Conservation (phyloP, 306 rosid species). For the Quercus cerris region DNA sequence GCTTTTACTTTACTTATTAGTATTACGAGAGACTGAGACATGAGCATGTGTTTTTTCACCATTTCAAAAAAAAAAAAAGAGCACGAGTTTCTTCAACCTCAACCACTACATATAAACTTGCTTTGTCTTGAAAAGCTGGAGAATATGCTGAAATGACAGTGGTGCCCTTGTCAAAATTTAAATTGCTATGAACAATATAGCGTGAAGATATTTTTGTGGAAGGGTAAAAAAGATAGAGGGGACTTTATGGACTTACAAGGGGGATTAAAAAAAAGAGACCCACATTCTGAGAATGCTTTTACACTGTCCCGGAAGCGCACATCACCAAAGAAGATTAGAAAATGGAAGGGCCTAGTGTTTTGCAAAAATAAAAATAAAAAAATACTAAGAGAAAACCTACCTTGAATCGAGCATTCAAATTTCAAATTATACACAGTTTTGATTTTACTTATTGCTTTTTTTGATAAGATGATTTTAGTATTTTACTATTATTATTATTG, state of each 20-base stretch:
- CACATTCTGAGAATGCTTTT: background rate
- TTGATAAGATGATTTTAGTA: no score
- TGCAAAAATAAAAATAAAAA: background rate
- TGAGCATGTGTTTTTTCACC: no score
- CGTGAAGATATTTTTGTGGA: background rate
- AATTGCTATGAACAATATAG: background rate
- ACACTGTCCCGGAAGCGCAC: background rate
- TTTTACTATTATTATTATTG: background rate
- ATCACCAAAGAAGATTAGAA: background rate
- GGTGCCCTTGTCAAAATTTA: background rate
- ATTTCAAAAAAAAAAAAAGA: background rate
- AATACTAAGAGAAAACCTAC: no score
- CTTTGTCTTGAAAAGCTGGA: background rate
- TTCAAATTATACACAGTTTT: background rate
- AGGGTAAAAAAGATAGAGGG: no score
- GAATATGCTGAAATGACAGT: background rate
- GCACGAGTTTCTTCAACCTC: background rate
- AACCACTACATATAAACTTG: background rate
- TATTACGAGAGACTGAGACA: no score
- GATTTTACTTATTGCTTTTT: background rate
- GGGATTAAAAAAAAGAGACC: no score
- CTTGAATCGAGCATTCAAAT: background rate
- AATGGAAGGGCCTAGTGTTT: background rate
- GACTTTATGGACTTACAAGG: no score
- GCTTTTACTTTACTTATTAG: no score